These are phyloP conservation scores for Talaromyces sp. DNA, from an alignment of 2,329 filamentous ascomycete species.

Conservation along the genomic window DNA sequence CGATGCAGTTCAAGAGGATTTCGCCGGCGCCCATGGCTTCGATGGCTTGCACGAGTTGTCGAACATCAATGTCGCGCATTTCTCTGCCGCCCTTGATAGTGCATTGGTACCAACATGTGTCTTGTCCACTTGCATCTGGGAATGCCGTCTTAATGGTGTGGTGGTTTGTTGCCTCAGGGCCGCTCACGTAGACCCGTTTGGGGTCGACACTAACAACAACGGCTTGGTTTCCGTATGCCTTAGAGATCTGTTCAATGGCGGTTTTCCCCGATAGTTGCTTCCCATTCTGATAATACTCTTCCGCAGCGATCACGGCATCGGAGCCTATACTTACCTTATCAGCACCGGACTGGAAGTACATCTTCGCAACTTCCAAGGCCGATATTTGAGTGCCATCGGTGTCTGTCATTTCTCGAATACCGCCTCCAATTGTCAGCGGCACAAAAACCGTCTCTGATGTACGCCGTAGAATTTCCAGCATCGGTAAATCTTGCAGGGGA, in stretches of 20 bases:
- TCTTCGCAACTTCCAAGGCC: conserved; percentile 85
- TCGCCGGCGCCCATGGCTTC: conserved; percentile 95
- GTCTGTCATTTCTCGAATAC: conserved; percentile 89
- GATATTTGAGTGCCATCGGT: conserved; percentile 81
- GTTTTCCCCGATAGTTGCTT: conserved; percentile 72
- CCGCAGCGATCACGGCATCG: conserved; percentile 87
- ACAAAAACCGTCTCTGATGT: conserved; percentile 93
- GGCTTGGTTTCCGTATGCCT: conserved; percentile 92
- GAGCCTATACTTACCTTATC: conserved; percentile 98
- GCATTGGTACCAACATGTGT: conserved; percentile 93
- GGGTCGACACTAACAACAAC: conserved; percentile 96
- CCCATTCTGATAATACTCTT: conserved; percentile 76
- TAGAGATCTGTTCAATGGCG: conserved; percentile 91
- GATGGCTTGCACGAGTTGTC: conserved; percentile 81
- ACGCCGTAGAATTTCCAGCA: conserved; percentile 86
- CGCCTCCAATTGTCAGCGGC: conserved; percentile 89
- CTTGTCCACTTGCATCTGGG: conserved; percentile 72
- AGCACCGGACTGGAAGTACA: conserved; percentile 96
- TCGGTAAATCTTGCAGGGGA: conserved; percentile 84
- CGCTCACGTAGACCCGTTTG: conserved; percentile 77
- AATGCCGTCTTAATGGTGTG: conserved; percentile 70
- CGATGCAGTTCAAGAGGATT: conserved; percentile 94
- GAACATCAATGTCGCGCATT: conserved; percentile 88
- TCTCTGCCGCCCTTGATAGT: conserved; percentile 95
- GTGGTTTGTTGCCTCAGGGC: conserved; percentile 65